phyloP scores from a whole-genome alignment of 345 rosid species.

The Limnanthes douglasii region DNA sequence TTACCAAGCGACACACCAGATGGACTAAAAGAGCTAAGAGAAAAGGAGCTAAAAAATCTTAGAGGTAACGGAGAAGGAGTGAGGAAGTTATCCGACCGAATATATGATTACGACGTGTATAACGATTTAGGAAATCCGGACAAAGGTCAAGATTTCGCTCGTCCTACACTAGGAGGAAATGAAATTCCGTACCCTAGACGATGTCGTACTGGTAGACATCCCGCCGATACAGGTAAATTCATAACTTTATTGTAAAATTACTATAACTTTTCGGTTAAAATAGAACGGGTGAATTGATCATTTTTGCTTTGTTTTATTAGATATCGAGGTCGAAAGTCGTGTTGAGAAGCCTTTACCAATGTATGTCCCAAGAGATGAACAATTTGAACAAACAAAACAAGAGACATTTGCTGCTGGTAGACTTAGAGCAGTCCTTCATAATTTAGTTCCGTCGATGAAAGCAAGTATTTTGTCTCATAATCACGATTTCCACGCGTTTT shows the following conservation, averaged over 20 bases:
- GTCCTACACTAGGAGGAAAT: conserved; percentile 68
- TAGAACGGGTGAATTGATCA: not conserved
- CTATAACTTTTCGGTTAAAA: not conserved
- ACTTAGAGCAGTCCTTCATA: conserved; percentile 68
- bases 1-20: conserved; percentile 70
- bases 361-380: conserved; percentile 94
- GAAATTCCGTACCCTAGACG: conserved; percentile 73
- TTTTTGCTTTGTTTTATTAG: conserved; percentile 10
- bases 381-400: conserved; percentile 71
- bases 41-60: conserved; percentile 43
- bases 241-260: not conserved
- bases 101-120: conserved; percentile 73
- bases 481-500: conserved; percentile 41
- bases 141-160: conserved; percentile 31
- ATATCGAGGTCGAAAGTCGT: conserved; percentile 57
- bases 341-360: conserved; percentile 87
- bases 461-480: conserved; percentile 66
- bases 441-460: conserved; percentile 60
- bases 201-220: conserved; percentile 78
- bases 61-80: conserved; percentile 67
- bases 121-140: conserved; percentile 97
- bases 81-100: conserved; percentile 63
- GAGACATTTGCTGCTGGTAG: conserved; percentile 60
- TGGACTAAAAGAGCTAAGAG: conserved; percentile 54
- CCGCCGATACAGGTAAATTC: conserved; percentile 34